phyloP scores from a whole-genome alignment of 23 red algal genomes.

The Agarophyton chilense region DNA sequence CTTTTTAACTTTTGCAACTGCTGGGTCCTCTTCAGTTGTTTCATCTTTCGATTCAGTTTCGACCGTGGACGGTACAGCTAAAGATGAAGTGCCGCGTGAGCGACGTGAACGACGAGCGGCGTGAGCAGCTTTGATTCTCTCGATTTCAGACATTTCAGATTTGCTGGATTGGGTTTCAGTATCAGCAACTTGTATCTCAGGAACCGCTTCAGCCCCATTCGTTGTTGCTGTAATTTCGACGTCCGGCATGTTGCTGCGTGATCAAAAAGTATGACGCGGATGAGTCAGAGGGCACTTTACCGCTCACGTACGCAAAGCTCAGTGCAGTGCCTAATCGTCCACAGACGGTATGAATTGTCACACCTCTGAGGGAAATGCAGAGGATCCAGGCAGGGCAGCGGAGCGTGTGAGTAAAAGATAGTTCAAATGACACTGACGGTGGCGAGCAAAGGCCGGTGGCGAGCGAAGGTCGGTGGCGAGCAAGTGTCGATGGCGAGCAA shows the following conservation, averaged over 20 bases:
- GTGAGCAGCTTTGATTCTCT: conserved; percentile 70
- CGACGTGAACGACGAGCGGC: conserved; percentile 65
- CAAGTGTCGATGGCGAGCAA: no score
- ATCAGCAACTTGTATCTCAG: background rate
- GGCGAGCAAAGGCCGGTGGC: no score
- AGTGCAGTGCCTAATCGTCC: no score
- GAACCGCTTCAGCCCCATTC: background rate
- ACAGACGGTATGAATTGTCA: no score
- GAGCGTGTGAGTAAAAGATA: no score
- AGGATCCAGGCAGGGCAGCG: background rate
- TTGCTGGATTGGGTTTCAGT: background rate
- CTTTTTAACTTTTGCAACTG: conserved; percentile 34
- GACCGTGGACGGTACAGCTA: background rate
- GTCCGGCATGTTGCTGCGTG: background rate
- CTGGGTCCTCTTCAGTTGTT: background rate
- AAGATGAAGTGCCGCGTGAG: conserved; percentile 38
- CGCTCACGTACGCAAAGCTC: no score
- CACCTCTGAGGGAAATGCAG: background rate
- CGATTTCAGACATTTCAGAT: conserved; percentile 43
- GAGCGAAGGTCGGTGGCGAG: no score
- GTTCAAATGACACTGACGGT: no score
- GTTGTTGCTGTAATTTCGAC: background rate
- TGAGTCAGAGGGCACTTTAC: no score
- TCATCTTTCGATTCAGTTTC: background rate
- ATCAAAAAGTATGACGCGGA: no score